Evolutionary conservation across 23 red algal species (phyloP), one percentile per base, ranked within the genome.

Genomic region (Cyanidioschyzon merolae): DNA sequence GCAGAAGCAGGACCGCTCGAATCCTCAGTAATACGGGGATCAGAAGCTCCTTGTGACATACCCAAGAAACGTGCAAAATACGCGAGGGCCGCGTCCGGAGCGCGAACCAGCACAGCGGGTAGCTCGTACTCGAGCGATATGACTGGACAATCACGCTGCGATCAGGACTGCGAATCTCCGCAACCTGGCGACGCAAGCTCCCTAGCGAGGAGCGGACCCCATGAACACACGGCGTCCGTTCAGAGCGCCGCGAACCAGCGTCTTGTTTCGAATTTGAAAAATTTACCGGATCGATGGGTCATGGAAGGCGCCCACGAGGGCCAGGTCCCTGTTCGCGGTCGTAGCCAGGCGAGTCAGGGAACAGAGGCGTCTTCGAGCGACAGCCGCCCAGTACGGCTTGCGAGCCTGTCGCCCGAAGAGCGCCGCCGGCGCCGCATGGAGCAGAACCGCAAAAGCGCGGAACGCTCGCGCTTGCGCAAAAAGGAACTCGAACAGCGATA

Each of bases 391-490:
- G 21, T 21, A 54, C 45, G 45, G 21, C 12, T 54, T 7, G 45
- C 21, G 45, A 21, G n/a, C 29, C 29, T 71, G 63, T 32, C n/a
- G n/a, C 3, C 21, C 12, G 63, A 71, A 27, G 63, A 71, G 29
- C 21, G 32, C n/a, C 63, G 63, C 29, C n/a, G 7, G 2, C 63
- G 63, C 29, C 63, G 63, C 29, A 71, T 71, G 63, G 63, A 71
- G 30, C 63, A 71, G 63, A 71, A 71, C 29, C 63, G 63, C 29
- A 25, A 32, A 27, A 71, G 63, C 29, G 63, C 63, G n/a, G 63
- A 71, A 32, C 63, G 63, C 63, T 71, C 63, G n/a, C 63, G 63
- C 63, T 27, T 71, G 63, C 63, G 63, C 63, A 71, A 35, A 32
- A 25, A 35, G 30, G n/a, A 71, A 32, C 32, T 25, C n/a, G 63